phyloP scores from a whole-genome alignment of 176 grass and related monocot species.

The Rhipidocladum racemiflorum region DNA sequence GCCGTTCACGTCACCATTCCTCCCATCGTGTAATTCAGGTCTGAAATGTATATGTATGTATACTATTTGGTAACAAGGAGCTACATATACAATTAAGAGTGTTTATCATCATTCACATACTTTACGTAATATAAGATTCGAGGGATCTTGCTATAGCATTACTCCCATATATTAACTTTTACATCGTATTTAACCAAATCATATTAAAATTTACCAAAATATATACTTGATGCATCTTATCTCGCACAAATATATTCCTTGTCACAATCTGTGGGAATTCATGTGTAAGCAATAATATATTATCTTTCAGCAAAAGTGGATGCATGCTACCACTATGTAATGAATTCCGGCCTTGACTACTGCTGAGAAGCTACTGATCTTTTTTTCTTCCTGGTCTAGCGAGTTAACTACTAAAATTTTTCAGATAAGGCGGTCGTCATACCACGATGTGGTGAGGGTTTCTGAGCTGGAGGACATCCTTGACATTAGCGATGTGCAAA shows the following conservation, averaged over 20 bases:
- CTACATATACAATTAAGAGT: background rate
- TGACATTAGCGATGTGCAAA: conserved; percentile 54
- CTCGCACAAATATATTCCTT: background rate
- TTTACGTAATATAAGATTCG: background rate
- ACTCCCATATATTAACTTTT: background rate
- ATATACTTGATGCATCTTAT: background rate
- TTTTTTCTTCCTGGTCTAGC: too few relatives aligned
- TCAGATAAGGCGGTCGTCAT: conserved; percentile 59
- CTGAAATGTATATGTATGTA: background rate
- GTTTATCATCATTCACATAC: background rate
- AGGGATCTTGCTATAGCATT: background rate
- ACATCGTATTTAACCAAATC: background rate
- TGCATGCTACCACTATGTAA: background rate
- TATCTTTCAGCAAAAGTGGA: background rate
- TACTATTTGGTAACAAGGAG: background rate
- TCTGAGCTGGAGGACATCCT: conserved; percentile 53
- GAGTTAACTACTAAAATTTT: background rate
- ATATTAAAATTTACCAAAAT: background rate
- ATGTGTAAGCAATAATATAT: background rate
- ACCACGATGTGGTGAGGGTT: conserved; percentile 62
- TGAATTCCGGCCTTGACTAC: too few relatives aligned
- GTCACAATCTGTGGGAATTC: background rate
- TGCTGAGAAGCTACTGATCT: too few relatives aligned
- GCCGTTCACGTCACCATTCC: conserved; percentile 40
- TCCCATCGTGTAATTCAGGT: conserved; percentile 68